Conservation (phyloP, 225 moss, liverwort and hornwort species). For the Physcomitrellopsis africana region DNA sequence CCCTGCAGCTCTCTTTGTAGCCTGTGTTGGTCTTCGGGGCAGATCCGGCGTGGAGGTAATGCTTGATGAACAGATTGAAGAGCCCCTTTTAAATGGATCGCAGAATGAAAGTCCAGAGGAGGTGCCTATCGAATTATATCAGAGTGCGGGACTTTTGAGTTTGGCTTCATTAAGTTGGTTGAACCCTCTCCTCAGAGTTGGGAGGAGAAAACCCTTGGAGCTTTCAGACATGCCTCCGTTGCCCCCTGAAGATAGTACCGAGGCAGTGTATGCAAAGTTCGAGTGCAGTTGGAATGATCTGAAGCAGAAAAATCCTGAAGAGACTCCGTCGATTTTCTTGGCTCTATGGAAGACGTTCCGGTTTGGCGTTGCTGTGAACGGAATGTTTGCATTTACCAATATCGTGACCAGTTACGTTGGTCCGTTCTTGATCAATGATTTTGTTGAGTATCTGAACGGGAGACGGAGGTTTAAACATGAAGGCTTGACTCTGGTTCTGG, state of each 20-base stretch:
- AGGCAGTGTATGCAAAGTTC: slow-evolving; percentile 45
- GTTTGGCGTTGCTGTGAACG: slow-evolving; percentile 45
- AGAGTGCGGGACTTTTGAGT: slow-evolving; percentile 64
- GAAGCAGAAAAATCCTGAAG: slow-evolving; percentile 31
- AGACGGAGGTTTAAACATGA: slow-evolving; percentile 69
- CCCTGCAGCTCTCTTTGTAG: slow-evolving; percentile 50
- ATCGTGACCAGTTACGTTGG: slow-evolving; percentile 64
- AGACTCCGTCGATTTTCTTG: slow-evolving; percentile 55
- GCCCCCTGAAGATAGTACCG: slow-evolving; percentile 59
- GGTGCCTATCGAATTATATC: slow-evolving; percentile 52
- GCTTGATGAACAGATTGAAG: slow-evolving; percentile 34
- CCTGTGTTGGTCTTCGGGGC: slow-evolving; percentile 44
- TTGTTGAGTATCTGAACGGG: slow-evolving; percentile 90
- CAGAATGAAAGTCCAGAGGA: slow-evolving; percentile 24
- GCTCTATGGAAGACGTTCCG: slow-evolving; percentile 65
- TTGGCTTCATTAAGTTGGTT: slow-evolving; percentile 65
- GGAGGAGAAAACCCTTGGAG: slow-evolving; percentile 69
- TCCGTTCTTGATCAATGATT: slow-evolving; percentile 78
- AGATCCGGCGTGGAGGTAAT: slow-evolving; percentile 42
- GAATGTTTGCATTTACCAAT: slow-evolving; percentile 45
- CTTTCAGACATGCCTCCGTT: slow-evolving; percentile 67
- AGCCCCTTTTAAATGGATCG: slow-evolving; percentile 51
- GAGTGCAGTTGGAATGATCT: slow-evolving; percentile 68
- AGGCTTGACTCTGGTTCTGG: slow-evolving; percentile 48
- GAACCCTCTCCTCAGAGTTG: slow-evolving; percentile 58